Base-by-base conservation (phyloP, 202 grass and related monocot genomes). In the Zoysia matrella region DNA sequence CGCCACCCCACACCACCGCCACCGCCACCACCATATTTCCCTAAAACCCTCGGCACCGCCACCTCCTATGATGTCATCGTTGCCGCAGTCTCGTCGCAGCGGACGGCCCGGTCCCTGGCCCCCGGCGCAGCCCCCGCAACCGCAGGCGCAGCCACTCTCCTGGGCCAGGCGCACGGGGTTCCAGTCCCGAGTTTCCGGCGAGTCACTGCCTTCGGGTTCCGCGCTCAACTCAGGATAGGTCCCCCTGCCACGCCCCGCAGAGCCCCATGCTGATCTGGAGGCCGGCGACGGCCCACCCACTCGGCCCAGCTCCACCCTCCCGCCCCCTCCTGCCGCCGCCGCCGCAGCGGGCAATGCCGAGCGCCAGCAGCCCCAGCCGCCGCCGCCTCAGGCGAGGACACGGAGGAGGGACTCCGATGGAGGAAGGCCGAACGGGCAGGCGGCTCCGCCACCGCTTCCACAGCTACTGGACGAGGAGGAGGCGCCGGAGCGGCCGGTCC, bases 111-210 rank as follows among this genome's bases (percentile, higher is more conserved):
- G 22, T 30, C 22, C 22, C 22, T 30, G 22, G 22, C 22, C 22
- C 22, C 22, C 22, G 22, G 22, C 22, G 22, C 22, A 16, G 15
- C 7, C 50, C 7, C 11, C 8, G 40, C 83, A 76, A 56, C 55
- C 72, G 11, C 87, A 84, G 76, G 51, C 74, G 46, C 87, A 76
- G 80, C 90, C 87, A 53, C 92, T 95, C 47, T 98, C 96, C 69
- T 95, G 92, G 96, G 96, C 96, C 76, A 93, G 92, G 22, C 89
- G 92, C 72, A 95, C 96, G 7, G 96, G 90, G 8, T 98, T 86
- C 74, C 92, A 93, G 86, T 36, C 80, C 12, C 72, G 88, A 40
- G 76, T 91, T 52, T 91, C 93, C 52, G 90, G 88, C 10, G 90
- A 97, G 83, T 90, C 90, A 47, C 55, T 63, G 60, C 52, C 76